These are phyloP conservation scores for Xylaria sp. DNA, from an alignment of 2,329 filamentous ascomycete genomes.

Conservation along the genomic window DNA sequence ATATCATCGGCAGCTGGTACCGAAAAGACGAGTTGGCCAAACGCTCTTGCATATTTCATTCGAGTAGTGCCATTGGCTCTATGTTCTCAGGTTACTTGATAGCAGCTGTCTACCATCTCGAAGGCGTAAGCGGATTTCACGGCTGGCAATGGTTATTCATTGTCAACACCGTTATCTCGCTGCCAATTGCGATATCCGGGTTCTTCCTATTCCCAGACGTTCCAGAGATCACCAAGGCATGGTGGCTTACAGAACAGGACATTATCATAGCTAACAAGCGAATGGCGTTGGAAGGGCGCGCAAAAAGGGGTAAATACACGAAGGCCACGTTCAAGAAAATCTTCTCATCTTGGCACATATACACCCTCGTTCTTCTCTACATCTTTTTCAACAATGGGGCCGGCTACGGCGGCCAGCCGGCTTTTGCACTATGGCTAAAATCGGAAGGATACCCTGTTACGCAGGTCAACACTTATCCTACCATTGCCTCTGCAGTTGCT, in stretches of 20 bases:
- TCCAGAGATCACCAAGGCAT: constrained; percentile 53
- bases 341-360: constrained; percentile 73
- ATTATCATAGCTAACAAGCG: constrained; percentile 53
- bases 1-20: constrained; percentile 53
- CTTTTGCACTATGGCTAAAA: constrained; percentile 64
- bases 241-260: constrained; percentile 53
- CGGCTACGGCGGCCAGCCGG: constrained; percentile 59
- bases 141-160: constrained; percentile 68
- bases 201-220: constrained; percentile 57
- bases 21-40: constrained; percentile 57
- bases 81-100: constrained; percentile 65
- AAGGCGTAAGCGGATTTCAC: constrained; percentile 57
- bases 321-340: constrained; percentile 67
- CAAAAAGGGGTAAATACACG: constrained; percentile 54
- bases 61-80: constrained; percentile 44
- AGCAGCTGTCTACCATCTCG: constrained; percentile 61
- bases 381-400: constrained; percentile 72
- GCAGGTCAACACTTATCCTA: constrained; percentile 62
- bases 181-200: constrained; percentile 61
- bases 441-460: constrained; percentile 53
- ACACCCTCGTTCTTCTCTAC: constrained; percentile 66
- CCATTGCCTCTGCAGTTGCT: constrained; percentile 64
- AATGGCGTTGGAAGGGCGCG: constrained; percentile 58
- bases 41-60: constrained; percentile 54
- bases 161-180: constrained; percentile 63